These are phyloP conservation scores for Pleurotus pulmonarius DNA, from an alignment of 768 basidiomycete genomes.

Conservation along the genomic window DNA sequence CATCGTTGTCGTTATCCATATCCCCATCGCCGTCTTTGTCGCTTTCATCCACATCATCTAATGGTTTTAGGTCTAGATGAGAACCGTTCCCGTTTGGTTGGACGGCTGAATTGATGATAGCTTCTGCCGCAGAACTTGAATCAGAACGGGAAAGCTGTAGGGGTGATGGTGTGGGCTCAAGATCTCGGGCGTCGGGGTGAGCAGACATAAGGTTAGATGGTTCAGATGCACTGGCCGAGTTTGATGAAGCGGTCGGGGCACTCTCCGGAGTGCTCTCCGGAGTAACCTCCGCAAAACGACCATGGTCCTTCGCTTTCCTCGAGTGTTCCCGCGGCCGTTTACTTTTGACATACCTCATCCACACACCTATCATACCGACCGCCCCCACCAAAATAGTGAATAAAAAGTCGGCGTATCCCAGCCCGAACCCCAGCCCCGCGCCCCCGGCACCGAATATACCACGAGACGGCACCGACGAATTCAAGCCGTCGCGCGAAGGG, in stretches of 20 bases:
- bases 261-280: background rate
- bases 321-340: background rate
- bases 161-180: background rate
- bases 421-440: background rate
- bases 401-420: background rate
- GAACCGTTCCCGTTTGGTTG: background rate
- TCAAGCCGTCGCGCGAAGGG: background rate
- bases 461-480: background rate
- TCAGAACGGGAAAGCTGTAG: background rate
- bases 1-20: constrained; percentile 21
- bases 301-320: background rate
- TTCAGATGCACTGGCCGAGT: background rate
- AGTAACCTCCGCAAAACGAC: background rate
- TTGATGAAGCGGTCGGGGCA: background rate
- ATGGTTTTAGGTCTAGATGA: background rate
- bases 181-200: background rate
- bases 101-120: background rate
- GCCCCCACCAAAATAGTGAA: background rate
- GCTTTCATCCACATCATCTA: constrained; percentile 51
- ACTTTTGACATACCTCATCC: background rate
- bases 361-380: background rate
- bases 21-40: constrained; percentile 45
- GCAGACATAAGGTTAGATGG: background rate
- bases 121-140: background rate
- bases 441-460: background rate